A percentile compares a stretch with the other conserved stretches of the same genome.
These are phyloP conservation scores for Monosporozyma aerobia DNA, from an alignment of 805 yeast species.

Conservation along the genomic window DNA sequence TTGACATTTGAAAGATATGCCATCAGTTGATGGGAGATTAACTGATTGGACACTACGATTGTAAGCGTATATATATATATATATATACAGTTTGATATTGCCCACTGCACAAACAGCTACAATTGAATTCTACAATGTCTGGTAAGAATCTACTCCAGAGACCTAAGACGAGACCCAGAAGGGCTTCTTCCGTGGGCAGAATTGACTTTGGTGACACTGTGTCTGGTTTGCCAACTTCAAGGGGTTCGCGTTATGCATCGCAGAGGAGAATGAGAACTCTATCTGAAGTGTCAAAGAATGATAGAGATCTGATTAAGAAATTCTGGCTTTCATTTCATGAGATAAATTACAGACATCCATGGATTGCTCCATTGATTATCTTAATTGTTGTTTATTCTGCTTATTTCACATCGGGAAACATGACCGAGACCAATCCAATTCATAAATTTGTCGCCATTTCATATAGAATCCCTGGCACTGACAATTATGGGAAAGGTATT, in stretches of 20 bases:
- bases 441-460: constrained; percentile 57
- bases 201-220: constrained; percentile 66
- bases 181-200: constrained; percentile 65
- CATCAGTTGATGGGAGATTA: background rate
- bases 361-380: constrained; percentile 59
- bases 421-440: constrained; percentile 50
- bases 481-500: constrained; percentile 75
- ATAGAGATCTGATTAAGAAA: constrained; percentile 47
- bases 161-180: constrained; percentile 18
- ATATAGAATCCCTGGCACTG: constrained; percentile 51
- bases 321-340: constrained; percentile 43
- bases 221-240: background rate
- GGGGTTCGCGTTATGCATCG: constrained; percentile 18
- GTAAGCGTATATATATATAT: too few relatives aligned
- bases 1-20: background rate
- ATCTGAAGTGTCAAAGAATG: constrained; percentile 30
- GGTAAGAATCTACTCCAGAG: background rate
- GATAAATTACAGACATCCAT: constrained; percentile 43
- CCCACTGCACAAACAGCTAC: background rate
- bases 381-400: constrained; percentile 34
- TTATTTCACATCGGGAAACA: constrained; percentile 50
- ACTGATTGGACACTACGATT: background rate
- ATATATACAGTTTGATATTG: background rate
- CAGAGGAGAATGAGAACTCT: constrained; percentile 7
- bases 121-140: background rate